Evolutionary conservation across 352 stramenopile genomes (phyloP).

Genomic region (Phytophthora tentaculata): DNA sequence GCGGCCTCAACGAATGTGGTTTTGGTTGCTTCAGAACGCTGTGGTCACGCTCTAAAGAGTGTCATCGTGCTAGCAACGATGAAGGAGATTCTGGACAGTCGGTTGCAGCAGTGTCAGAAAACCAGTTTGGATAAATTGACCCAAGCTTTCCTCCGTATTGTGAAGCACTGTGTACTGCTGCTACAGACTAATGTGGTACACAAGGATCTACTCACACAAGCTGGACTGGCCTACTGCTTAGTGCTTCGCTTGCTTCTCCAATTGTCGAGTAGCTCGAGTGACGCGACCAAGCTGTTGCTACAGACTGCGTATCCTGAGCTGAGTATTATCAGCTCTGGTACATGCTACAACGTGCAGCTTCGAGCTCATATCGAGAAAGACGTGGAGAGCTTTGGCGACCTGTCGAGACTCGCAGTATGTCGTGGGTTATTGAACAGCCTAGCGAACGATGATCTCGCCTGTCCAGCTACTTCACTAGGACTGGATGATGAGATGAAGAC

Average conservation of each 20-base stretch:
- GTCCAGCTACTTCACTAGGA: conserved; percentile 10
- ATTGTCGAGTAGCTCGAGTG: conserved; percentile 8
- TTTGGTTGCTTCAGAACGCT: conserved; percentile 76
- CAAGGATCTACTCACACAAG: conserved; percentile 83
- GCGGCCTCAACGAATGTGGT: conserved; percentile 66
- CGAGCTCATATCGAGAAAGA: conserved; percentile 46
- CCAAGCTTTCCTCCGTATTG: conserved; percentile 48
- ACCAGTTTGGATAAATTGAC: conserved; percentile 11
- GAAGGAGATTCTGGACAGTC: conserved; percentile 58
- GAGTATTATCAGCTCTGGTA: conserved; percentile 20
- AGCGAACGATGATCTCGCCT: conserved; percentile 53
- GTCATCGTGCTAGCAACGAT: conserved; percentile 69
- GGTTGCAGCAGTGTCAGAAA: conserved; percentile 32
- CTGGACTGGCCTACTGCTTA: conserved; percentile 71
- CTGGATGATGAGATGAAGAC: conserved; percentile 15
- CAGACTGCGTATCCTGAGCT: conserved; percentile 47
- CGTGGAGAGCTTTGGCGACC: conserved; percentile 47
- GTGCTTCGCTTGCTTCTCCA: conserved; percentile 64
- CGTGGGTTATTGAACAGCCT: conserved; percentile 78
- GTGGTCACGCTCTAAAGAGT: conserved; percentile 72
- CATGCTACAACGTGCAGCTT: conserved; percentile 17
- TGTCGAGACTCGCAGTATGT: conserved; percentile 69
- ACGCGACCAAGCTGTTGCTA: conserved; percentile 42
- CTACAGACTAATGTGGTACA: conserved; percentile 75
- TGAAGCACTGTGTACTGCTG: conserved; percentile 66